Evolutionary conservation across 2,329 filamentous ascomycete species (phyloP), one percentile per base, ranked within the genome.

Genomic region (Helicocarpus griseus): DNA sequence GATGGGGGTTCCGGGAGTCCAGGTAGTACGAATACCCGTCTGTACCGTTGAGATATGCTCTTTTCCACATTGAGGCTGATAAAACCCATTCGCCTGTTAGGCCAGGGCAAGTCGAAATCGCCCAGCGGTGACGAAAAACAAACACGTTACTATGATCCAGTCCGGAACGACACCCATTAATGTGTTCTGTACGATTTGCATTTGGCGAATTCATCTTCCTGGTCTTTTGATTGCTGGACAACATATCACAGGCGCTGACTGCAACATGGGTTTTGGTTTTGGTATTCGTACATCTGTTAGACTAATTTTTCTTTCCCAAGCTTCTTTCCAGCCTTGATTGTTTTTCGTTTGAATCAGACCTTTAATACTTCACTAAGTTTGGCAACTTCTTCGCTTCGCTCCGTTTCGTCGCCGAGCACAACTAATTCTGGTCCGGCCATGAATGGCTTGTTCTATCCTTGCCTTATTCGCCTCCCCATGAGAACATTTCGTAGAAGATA

Each of bases 351-450:
- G n/a, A n/a, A n/a, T n/a, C n/a, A n/a, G n/a, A n/a, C n/a, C n/a
- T n/a, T n/a, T n/a, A n/a, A n/a, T n/a, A n/a, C 65, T 63, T 35
- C 57, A 63, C 33, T 26, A 6, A 77, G 55, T 28, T 78, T 69
- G 2, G 71, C 73, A 19, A 81, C 77, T 51, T 67, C 71, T 56
- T 85, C 77, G 60, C 85, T 79, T 11, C 81, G 82, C 48, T 91
- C 80, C 54, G 76, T 77, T 71, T 93, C 88, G 60, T 95, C 81
- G 87, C 5, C 95, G 48, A 91, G 87, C 6, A 90, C 87, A 29
- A 26, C 4, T 8, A 29, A 60, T 94, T 89, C 65, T 95, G n/a
- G 95, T 69, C 95, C 89, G 31, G 83, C 80, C 0, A 90, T 89
- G 7, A 94, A 80, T 14, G 77, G 77, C 69, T 85, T 86, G 66